Evolutionary conservation across 345 rosid genomes (phyloP).

Genomic region (Zanthoxylum bungeanum): DNA sequence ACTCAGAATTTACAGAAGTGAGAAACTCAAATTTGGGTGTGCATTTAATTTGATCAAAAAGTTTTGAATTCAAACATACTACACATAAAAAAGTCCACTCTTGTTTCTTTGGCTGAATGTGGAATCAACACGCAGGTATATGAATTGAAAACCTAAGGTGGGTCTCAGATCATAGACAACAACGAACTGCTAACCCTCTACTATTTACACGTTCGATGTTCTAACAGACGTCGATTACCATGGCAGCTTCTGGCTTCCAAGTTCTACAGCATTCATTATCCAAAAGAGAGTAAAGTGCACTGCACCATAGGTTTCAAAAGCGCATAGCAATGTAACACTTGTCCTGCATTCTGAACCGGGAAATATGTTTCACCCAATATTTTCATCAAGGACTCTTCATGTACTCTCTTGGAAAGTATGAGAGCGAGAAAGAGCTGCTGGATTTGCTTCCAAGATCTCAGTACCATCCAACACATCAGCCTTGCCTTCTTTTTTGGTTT

Average conservation of each 20-base stretch:
- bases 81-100: background rate
- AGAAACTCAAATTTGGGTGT: slow-evolving; percentile 16
- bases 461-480: slow-evolving; percentile 25
- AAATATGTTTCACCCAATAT: background rate
- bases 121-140: slow-evolving; percentile 8
- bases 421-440: slow-evolving; percentile 64
- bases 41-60: slow-evolving; percentile 4
- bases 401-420: slow-evolving; percentile 59
- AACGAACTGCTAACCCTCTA: slow-evolving; percentile 19
- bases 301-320: background rate
- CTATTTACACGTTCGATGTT: slow-evolving; percentile 32
- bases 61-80: background rate
- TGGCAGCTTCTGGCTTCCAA: slow-evolving; percentile 6
- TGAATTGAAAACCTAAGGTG: slow-evolving; percentile 17
- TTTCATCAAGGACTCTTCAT: slow-evolving; percentile 17
- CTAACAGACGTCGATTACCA: background rate
- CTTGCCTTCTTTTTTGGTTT: slow-evolving; percentile 29
- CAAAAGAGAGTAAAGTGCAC: background rate
- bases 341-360: background rate
- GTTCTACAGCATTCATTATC: background rate
- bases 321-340: background rate
- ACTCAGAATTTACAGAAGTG: background rate
- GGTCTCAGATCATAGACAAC: slow-evolving; percentile 15
- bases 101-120: slow-evolving; percentile 18
- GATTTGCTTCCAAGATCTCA: slow-evolving; percentile 54